Base-by-base conservation (phyloP, 2,329 filamentous ascomycete species). In the Drechslera avenae region DNA sequence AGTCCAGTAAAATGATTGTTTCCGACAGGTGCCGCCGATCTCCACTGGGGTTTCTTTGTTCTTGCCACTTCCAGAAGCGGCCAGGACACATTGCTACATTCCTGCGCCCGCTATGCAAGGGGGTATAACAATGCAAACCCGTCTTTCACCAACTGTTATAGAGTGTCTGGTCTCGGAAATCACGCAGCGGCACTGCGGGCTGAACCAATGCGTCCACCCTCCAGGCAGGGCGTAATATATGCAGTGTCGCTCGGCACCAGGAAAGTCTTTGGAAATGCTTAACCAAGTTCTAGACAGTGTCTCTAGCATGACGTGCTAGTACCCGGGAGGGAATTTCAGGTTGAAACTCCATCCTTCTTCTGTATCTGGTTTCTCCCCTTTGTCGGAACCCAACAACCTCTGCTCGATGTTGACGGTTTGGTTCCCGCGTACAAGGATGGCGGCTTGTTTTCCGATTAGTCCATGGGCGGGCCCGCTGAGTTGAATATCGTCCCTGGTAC, bases 41-140 rank as follows among this genome's bases (percentile, higher is more conserved):
- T 62, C 67, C 60, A 59, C 62, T 63, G 60, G 50, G 43, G 52
- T 63, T 73, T 69, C 71, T 73, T 73, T 73, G 69, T 73, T 68
- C 65, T 57, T 42, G 50, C 46, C 50, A 52, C 54, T 50, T 54
- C 68, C 63, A 53, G 54, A 68, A 68, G 57, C 66, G 69, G 69
- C 64, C 59, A 66, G 69, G 65, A 61, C 62, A 57, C 72, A 73
- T 70, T 68, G 64, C 63, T 63, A 54, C 58, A 62, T 59, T 60
- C 56, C 54, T 57, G 46, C 39, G 46, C 54, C 56, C 55, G 45
- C 50, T 52, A 71, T 69, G 71, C 67, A 73, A 74, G 71, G 71
- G 65, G 59, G 59, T 52, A 26, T 55, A 67, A 62, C 49, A 68
- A 65, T 63, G 65, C 58, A 52, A 40, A 26, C 50, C 50, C 39